These are phyloP conservation scores for Themeda triandra DNA, from an alignment of 176 grass and related monocot genomes.

Conservation along the genomic window DNA sequence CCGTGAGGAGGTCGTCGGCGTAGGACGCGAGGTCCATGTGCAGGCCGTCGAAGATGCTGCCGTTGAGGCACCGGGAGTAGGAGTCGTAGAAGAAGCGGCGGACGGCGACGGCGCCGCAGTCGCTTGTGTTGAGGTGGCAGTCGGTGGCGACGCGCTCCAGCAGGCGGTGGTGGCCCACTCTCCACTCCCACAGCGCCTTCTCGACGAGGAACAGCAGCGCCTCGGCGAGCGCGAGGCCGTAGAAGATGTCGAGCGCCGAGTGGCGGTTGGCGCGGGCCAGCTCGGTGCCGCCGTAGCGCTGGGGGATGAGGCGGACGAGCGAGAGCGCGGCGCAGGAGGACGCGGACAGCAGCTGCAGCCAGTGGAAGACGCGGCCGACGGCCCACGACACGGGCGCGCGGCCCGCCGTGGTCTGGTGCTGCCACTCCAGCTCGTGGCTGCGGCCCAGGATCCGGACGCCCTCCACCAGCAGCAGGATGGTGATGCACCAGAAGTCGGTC, in stretches of 20 bases:
- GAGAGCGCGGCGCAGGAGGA: constrained; percentile 53
- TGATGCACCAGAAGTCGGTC: constrained; percentile 25
- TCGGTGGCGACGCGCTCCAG: constrained; percentile 47
- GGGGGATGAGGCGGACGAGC: constrained; percentile 41
- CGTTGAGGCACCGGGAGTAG: constrained; percentile 49
- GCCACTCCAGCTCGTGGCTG: constrained; percentile 36
- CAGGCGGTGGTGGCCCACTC: constrained; percentile 32
- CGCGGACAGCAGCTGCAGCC: constrained; percentile 60
- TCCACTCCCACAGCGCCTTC: constrained; percentile 62
- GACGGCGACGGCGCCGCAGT: constrained; percentile 27
- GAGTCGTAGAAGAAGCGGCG: constrained; percentile 58
- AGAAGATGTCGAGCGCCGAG: constrained; percentile 41
- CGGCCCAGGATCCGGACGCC: constrained; percentile 1
- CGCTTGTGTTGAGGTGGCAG: constrained; percentile 27
- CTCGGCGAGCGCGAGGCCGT: constrained; percentile 36
- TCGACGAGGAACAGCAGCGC: constrained; percentile 58
- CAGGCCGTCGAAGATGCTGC: constrained; percentile 50
- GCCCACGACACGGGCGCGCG: constrained; percentile 40
- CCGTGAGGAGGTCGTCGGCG: constrained; percentile 46
- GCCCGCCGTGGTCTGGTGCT: constrained; percentile 36
- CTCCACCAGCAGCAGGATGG: neutral
- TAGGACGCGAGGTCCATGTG: constrained; percentile 52
- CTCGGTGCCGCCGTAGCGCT: constrained; percentile 40
- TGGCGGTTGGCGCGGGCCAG: constrained; percentile 32
- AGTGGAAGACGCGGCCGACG: constrained; percentile 43